These are phyloP conservation scores for Paramecium primaurelia DNA, from an alignment of 73 alveolate species.

Conservation along the genomic window DNA sequence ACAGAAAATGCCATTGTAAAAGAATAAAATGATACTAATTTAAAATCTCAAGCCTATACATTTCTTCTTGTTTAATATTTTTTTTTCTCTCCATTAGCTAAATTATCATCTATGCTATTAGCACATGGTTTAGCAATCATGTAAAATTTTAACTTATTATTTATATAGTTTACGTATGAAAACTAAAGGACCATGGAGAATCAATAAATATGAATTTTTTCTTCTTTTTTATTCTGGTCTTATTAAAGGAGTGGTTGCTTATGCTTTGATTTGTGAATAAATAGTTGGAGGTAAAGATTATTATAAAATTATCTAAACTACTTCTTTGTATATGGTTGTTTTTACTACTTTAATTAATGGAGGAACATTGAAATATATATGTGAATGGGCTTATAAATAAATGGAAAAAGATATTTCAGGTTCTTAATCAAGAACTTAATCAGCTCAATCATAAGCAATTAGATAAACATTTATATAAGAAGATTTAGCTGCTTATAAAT, in stretches of 20 bases:
- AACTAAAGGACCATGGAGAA: conserved; percentile 55
- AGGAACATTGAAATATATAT: conserved; percentile 27
- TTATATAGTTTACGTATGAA: conserved; percentile 11
- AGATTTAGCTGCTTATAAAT: neutral
- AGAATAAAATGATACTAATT: neutral
- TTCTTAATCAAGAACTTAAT: neutral
- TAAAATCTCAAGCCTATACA: neutral
- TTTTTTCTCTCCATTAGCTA: neutral
- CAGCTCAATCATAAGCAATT: neutral
- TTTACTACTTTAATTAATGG: conserved; percentile 42
- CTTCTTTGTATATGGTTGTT: conserved; percentile 38
- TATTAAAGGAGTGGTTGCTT: conserved; percentile 89
- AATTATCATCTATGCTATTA: neutral
- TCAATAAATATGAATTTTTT: conserved; percentile 51
- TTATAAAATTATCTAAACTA: conserved; percentile 20
- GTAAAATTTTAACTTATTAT: neutral
- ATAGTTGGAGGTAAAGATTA: neutral
- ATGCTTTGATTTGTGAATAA: conserved; percentile 70
- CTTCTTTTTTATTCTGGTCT: conserved; percentile 82
- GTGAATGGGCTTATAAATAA: neutral
- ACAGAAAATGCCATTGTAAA: neutral
- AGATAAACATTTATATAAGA: conserved; percentile 8
- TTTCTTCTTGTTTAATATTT: neutral
- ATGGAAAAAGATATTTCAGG: neutral
- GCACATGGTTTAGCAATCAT: neutral